Evolutionary conservation across 305 asterid species (phyloP).

Genomic region (Salvia sclarea): DNA sequence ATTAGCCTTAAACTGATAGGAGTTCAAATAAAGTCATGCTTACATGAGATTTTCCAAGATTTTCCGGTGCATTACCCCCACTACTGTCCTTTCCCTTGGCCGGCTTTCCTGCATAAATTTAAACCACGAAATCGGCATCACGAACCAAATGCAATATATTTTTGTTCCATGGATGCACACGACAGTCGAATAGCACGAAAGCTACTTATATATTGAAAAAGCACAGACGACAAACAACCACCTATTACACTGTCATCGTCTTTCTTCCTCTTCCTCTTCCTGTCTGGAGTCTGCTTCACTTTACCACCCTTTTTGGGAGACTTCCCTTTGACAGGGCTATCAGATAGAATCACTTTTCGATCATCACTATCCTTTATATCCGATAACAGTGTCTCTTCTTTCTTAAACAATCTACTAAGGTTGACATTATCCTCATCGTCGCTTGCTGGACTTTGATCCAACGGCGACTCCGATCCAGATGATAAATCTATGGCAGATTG

Average conservation of each 20-base stretch:
- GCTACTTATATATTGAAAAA: neutral
- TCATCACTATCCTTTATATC: constrained; percentile 31
- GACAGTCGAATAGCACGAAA: constrained; percentile 6
- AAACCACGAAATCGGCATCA: neutral
- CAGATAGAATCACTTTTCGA: constrained; percentile 27
- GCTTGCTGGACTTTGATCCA: constrained; percentile 40
- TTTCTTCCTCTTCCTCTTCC: constrained; percentile 57
- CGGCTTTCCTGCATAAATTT: constrained; percentile 50
- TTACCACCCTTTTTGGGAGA: constrained; percentile 44
- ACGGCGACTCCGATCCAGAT: constrained; percentile 62
- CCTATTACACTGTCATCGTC: constrained; percentile 41
- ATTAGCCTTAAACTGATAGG: constrained; percentile 10
- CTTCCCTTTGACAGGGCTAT: constrained; percentile 42
- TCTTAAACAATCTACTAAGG: constrained; percentile 59
- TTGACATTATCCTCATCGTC: constrained; percentile 62
- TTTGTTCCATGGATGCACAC: constrained; percentile 19
- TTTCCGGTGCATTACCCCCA: constrained; percentile 36
- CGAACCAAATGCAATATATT: constrained; percentile 2
- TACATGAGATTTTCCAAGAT: constrained; percentile 46
- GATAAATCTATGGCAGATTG: constrained; percentile 47
- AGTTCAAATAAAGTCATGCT: constrained; percentile 6
- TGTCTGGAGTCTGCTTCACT: constrained; percentile 39
- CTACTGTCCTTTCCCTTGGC: constrained; percentile 31
- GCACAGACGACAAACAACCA: constrained; percentile 34
- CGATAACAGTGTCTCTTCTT: constrained; percentile 31